Evolutionary conservation across 352 stramenopile species (phyloP).

Genomic region (Globisporangium iwayamae): DNA sequence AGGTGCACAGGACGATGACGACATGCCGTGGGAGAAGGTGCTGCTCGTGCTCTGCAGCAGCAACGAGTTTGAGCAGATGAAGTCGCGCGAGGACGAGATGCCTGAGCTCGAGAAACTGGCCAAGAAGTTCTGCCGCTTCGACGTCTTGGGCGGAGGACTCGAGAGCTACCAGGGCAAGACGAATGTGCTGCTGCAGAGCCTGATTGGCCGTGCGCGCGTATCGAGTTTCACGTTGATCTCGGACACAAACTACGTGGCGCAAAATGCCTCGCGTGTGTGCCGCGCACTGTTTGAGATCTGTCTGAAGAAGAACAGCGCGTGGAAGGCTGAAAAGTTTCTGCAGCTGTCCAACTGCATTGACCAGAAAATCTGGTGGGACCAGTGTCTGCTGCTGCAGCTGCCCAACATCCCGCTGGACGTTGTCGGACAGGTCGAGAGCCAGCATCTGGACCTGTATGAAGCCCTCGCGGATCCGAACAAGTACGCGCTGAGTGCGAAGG

Average conservation of each 20-base stretch:
- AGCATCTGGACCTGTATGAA: constrained; percentile 69
- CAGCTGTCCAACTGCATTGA: constrained; percentile 97
- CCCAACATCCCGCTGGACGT: constrained; percentile 86
- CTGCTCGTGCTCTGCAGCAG: constrained; percentile 72
- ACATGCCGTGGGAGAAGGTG: constrained; percentile 66
- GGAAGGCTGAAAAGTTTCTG: constrained; percentile 92
- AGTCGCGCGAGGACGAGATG: constrained; percentile 95
- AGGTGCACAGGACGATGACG: constrained; percentile 26
- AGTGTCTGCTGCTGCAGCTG: constrained; percentile 93
- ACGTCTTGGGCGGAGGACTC: constrained; percentile 89
- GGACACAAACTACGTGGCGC: constrained; percentile 99
- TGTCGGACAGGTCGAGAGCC: constrained; percentile 80
- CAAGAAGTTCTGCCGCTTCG: constrained; percentile 83
- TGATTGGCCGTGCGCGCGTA: constrained; percentile 76
- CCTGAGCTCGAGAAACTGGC: constrained; percentile 92
- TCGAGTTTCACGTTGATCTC: constrained; percentile 97
- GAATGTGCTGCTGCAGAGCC: constrained; percentile 94
- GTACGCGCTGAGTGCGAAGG: constrained; percentile 46
- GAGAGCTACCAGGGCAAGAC: constrained; percentile 94
- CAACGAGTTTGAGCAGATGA: constrained; percentile 96
- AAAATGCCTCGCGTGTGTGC: constrained; percentile 97
- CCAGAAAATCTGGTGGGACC: constrained; percentile 96
- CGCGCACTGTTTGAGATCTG: constrained; percentile 99
- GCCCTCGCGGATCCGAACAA: constrained; percentile 34
- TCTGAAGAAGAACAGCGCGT: constrained; percentile 86